Base-by-base conservation (phyloP, 2,329 filamentous ascomycete species). In the Penicillium occitanis region DNA sequence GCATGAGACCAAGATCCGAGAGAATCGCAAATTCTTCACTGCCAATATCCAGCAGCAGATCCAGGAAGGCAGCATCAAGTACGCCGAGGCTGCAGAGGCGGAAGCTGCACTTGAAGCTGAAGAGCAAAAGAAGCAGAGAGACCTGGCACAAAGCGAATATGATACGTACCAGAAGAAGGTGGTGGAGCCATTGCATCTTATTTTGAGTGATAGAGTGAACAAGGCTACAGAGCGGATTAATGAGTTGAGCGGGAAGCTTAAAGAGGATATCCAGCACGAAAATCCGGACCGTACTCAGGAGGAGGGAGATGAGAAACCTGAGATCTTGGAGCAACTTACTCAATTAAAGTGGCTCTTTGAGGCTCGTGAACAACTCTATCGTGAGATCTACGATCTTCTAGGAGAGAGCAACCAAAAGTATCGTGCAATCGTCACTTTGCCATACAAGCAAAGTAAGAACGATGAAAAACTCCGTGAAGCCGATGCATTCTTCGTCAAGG, bases 301-400 rank as follows among this genome's bases (percentile, higher is more conserved):
- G 77, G 94, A 97, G 79, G 94, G 95, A 19, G 94, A 98, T 71
- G 94, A 97, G 76, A 89, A 93, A 75, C 95, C 95, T 0, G 95
- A 99, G 77, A 84, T 98, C 0, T 83, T 98, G 2, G 95, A 99
- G 78, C 96, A 97, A 78, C 84, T 99, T 13, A 98, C 94, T 0
- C 86, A 97, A 58, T 84, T 98, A 14, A 99, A 98, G 74, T 98
- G 95, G 93, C 88, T 98, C 8, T 98, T 97, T 72, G 95, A 99
- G 76, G 90, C 91, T 0, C 89, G 93, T n/a, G 95, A 99, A 78
- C 85, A 87, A 57, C 84, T 98, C 8, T 90, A 98, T 79, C 89
- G 91, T 51, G 91, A 92, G 72, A 86, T 94, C 63, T 97, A 92
- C 74, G 91, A 96, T 71, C 81, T 98, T 11, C 86, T 97, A 40